Evolutionary conservation across 495 filamentous ascomycete genomes (phyloP), one percentile per base, ranked within the genome.

Genomic region (Penicillium turbatum): DNA sequence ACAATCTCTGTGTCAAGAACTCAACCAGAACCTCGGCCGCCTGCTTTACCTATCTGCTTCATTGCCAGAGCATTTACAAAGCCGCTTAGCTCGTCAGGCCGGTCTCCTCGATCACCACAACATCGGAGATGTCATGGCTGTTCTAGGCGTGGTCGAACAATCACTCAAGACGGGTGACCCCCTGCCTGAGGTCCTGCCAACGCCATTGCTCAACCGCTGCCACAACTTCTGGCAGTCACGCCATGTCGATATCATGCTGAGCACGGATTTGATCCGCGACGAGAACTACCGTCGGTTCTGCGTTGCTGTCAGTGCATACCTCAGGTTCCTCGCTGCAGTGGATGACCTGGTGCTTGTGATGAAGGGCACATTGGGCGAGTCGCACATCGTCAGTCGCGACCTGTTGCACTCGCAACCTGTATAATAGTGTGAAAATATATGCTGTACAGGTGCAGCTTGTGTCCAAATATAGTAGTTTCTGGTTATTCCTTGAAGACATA

Each of bases 111-210:
- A 74, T n/a, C 65, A 76, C 40, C 65, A 64, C 26, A 55, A 56
- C 15, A 70, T 76, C 41, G 71, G 72, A 13, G 70, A 76, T 36
- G 43, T 72, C 44, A 76, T 76, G 72, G 71, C 70, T 6, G 71
- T 76, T 17, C 45, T 76, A 6, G 61, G 64, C 2, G 59, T 71
- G 0, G 63, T 71, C 15, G 72, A 76, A 36, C 72, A 76, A 44
- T 59, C 71, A 2, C 64, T 76, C 0, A 71, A 74, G 39, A 73
- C 72, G 0, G 72, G 68, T 1, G 72, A 76, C 48, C 60, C 72
- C 11, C 55, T 69, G n/a, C 72, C 72, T 3, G 72, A 76, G 45
- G 62, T 74, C 2, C 56, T 76, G 1, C 72, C 72, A 0, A 74
- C 71, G 1, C 72, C 72, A 27, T 42, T 76, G 3, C 55, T 73